These are phyloP conservation scores for Deinandra increscens DNA, from an alignment of 129 eudicot genomes.

Conservation along the genomic window DNA sequence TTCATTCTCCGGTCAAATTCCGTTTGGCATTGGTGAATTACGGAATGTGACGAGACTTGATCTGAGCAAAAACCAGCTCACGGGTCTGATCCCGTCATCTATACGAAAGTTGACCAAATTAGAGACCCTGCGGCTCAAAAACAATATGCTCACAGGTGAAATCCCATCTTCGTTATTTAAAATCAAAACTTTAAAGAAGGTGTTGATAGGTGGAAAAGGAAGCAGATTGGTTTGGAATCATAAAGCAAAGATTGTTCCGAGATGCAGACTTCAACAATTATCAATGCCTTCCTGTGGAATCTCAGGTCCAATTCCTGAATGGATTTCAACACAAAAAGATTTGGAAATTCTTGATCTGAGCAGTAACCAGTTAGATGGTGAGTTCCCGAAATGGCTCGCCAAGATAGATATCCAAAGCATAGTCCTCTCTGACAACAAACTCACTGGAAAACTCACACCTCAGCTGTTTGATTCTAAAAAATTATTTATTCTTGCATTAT, in stretches of 20 bases:
- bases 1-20: constrained; percentile 38
- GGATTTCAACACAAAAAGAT: constrained; percentile 50
- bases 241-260: constrained; percentile 43
- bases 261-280: constrained; percentile 44
- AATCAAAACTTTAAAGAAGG: constrained; percentile 32
- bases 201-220: constrained; percentile 49
- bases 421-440: constrained; percentile 48
- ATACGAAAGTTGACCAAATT: constrained; percentile 39
- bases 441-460: constrained; percentile 47
- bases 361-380: constrained; percentile 40
- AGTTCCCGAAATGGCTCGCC: constrained; percentile 58
- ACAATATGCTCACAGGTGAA: constrained; percentile 45
- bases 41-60: constrained; percentile 41
- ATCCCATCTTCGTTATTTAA: constrained; percentile 54
- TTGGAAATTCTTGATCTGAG: constrained; percentile 50
- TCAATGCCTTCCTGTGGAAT: constrained; percentile 39
- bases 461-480: constrained; percentile 44
- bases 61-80: constrained; percentile 44
- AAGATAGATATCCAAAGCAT: constrained; percentile 52
- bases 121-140: constrained; percentile 36
- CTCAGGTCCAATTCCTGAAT: constrained; percentile 43
- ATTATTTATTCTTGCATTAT: constrained; percentile 49
- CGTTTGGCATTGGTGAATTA: constrained; percentile 36
- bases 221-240: constrained; percentile 51
- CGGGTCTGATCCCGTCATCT: constrained; percentile 43